Base-by-base conservation (phyloP, 106 monocot species). In the Agapanthus africanus region DNA sequence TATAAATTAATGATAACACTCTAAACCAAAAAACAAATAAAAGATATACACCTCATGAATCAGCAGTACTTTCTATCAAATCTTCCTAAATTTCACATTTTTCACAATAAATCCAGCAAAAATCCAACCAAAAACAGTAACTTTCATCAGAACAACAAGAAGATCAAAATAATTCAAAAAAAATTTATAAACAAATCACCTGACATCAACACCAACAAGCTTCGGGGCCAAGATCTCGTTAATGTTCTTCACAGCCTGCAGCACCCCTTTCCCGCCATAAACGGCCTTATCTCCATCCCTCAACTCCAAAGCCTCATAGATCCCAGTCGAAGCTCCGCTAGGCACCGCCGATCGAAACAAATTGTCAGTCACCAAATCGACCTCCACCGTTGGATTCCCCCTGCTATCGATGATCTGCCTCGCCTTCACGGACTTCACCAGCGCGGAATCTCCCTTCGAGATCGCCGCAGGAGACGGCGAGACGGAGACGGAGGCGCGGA, bases 301-400 rank as follows among this genome's bases (percentile, higher is more conserved):
- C 28, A 95, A 63, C 88, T 95, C 95, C 26, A 95, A 70, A 4
- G 95, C 95, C 83, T 95, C 95, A 73, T 91, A 88, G 78, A 91
- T 88, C 76, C 91, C 95, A 3, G 95, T 95, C 25, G 95, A 95
- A 13, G 95, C 95, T 16, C 95, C 95, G 72, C 91, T 91, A 36
- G 95, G 91, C 31, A 95, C 95, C 3, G 95, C 91, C 25, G 95
- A 91, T 23, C 95, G 76, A 71, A 85, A 88, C 26, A 95, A 71
- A 11, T 11, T 59, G 8, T 70, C 82, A 13, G 91, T 77, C 35
- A 88, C 72, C 11, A 95, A 83, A 71, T 95, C 95, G 33, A 95
- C 95, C 81, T 95, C 95, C 21, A 95, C 91, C 47, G 95, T 95
- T 2, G 91, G 95, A 37, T 95, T 95, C 27, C 95, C 95, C 44